Evolutionary conservation across 2,329 filamentous ascomycete species (phyloP), one percentile per base, ranked within the genome.

Genomic region (Achaetomium macrosporum): DNA sequence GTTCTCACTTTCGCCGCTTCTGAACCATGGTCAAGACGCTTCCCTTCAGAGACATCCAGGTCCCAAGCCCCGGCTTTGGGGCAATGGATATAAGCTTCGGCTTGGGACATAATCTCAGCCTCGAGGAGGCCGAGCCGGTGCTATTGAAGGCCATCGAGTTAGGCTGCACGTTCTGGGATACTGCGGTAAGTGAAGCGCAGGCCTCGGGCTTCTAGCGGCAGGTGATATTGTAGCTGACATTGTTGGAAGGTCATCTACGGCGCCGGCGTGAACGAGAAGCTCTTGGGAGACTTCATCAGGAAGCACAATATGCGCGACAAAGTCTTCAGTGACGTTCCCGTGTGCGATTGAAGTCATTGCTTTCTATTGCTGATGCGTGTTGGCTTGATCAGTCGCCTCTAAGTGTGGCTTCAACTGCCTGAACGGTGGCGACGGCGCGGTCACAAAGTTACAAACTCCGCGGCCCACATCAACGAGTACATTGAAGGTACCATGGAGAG

Each of bases 271-370:
- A 49, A 42, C 17, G 47, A 49, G 47, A 49, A 49, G 25, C 37
- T 49, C 30, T 16, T 49, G 25, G 47, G 39, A 7, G 47, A 49
- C 17, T 49, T 49, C 39, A 49, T 49, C 29, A 29, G 47, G n/a
- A 49, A 49, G 20, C 47, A 42, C 47, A 49, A 49, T 42, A 29
- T 42, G 33, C 47, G 47, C 37, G 47, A 49, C 29, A 42, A 42
- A 30, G 11, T 49, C 17, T 49, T 49, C 12, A 2, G 47, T 49
- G 41, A n/a, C 36, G 5, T 41, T 47, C 37, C 25, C 25, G 4
- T 5, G 19, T 25, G 31, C 15, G 20, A 12, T 37, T 17, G 43
- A 16, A 9, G 2, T 12, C 31, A 15, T 11, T 8, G 5, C n/a
- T 20, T 10, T 29, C 43, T 37, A 40, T 11, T 41, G n/a, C 15